phyloP scores from a whole-genome alignment of 345 rosid genomes.

The Salix exigua region DNA sequence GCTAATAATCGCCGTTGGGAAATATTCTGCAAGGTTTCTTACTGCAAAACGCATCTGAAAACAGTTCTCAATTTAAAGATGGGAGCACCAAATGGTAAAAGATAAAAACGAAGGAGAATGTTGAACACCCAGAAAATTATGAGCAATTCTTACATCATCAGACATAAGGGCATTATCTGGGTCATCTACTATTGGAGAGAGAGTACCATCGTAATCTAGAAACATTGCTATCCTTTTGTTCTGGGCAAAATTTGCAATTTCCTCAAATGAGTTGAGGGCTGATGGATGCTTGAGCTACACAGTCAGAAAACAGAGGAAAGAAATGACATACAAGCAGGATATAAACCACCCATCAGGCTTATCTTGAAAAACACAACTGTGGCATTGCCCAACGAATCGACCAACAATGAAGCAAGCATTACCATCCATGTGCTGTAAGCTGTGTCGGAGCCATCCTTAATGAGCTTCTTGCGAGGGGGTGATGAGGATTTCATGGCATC shows the following conservation, averaged over 20 bases:
- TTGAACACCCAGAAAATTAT: neutral
- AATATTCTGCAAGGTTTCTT: slow-evolving; percentile 62
- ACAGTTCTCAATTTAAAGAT: neutral
- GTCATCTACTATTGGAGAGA: slow-evolving; percentile 90
- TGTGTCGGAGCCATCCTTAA: slow-evolving; percentile 59
- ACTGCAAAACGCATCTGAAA: slow-evolving; percentile 90
- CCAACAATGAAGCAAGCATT: slow-evolving; percentile 1
- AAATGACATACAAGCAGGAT: neutral
- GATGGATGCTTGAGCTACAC: slow-evolving; percentile 80
- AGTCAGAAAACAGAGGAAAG: neutral
- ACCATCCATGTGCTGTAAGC: slow-evolving; percentile 81
- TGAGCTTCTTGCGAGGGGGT: slow-evolving; percentile 77
- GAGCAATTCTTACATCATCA: slow-evolving; percentile 48
- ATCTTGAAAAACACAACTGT: neutral
- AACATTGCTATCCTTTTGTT: slow-evolving; percentile 78
- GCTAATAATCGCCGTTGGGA: slow-evolving; percentile 91
- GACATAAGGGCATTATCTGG: slow-evolving; percentile 79
- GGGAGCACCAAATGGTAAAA: neutral
- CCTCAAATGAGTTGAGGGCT: slow-evolving; percentile 61
- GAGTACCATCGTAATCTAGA: slow-evolving; percentile 88
- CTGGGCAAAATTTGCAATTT: slow-evolving; percentile 51
- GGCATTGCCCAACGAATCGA: neutral
- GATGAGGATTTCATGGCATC: slow-evolving; percentile 96
- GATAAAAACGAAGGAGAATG: neutral
- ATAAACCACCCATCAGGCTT: neutral